Base-by-base conservation (phyloP, 2,329 filamentous ascomycete species). In the Amauroascus niger region DNA sequence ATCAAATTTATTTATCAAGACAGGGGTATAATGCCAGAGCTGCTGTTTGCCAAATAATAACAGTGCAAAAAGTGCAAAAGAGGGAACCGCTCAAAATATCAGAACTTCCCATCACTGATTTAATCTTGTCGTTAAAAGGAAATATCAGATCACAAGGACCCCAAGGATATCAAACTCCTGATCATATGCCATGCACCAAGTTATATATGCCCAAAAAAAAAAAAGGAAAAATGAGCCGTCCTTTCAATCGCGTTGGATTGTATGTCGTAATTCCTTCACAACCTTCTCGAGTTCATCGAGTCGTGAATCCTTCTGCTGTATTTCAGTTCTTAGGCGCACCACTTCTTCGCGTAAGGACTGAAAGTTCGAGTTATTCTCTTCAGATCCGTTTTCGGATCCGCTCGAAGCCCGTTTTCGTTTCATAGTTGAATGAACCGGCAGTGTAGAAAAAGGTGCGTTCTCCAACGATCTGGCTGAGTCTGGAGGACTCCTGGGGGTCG, bases 271-370 rank as follows among this genome's bases (percentile, higher is more conserved):
- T 26, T 56, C 54, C n/a, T 45, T 53, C 52, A 58, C 49, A 22
- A 52, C 52, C 13, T 37, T 54, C 22, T 74, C 71, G 37, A 74
- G 58, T 47, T 72, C 69, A 55, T 70, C 62, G 9, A 74, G 61
- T 16, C 69, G 67, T n/a, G 68, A 66, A 53, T 73, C 71, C 54
- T 73, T 74, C 60, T 82, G 79, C 58, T 81, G 74, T 55, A 84
- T 83, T 65, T 87, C 83, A 44, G 73, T 72, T n/a, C 79, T 76
- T 33, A 88, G 70, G 32, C 82, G 76, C 69, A 86, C 86, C 57
- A 86, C 69, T 64, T 87, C 82, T 45, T 81, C 77, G 18, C 79
- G 80, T 30, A 87, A 60, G 37, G 70, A 65, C 22, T 65, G 64
- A 5, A 66, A 65, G 37, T 79, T 78, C 1, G 37, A 33, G 9